phyloP scores from a whole-genome alignment of 176 grass and related monocot genomes.

The Secale cereale region DNA sequence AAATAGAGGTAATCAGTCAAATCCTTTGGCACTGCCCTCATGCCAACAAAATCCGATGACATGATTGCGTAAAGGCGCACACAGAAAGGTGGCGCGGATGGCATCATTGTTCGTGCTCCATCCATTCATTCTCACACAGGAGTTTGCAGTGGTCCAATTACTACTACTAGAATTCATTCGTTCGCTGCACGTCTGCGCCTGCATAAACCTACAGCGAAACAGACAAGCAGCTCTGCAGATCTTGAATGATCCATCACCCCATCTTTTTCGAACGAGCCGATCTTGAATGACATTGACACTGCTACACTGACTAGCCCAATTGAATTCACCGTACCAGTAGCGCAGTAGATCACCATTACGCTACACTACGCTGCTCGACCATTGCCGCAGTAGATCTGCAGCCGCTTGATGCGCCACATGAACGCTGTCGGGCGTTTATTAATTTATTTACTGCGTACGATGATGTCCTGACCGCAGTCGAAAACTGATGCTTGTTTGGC shows the following conservation, averaged over 20 bases:
- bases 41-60: not conserved
- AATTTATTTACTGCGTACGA: not conserved
- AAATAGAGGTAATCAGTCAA: slow-evolving; percentile 41
- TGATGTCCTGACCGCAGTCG: not conserved
- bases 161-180: not conserved
- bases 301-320: not conserved
- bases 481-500: not conserved
- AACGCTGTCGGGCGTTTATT: not conserved
- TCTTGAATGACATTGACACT: not conserved
- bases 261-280: not conserved
- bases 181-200: not conserved
- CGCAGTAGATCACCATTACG: not conserved
- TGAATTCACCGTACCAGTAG: not conserved
- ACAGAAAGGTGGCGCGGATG: not conserved
- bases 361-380: not conserved
- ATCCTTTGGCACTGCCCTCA: not conserved
- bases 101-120: not conserved
- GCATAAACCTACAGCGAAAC: not conserved
- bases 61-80: no score
- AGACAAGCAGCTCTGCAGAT: not conserved
- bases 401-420: not conserved
- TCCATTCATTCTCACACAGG: not conserved
- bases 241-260: not conserved
- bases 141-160: not conserved
- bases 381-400: not conserved